A percentile compares a stretch with the other conserved stretches of the same genome.
Conservation (phyloP, 495 filamentous ascomycete species). For the Neurospora discreta region DNA sequence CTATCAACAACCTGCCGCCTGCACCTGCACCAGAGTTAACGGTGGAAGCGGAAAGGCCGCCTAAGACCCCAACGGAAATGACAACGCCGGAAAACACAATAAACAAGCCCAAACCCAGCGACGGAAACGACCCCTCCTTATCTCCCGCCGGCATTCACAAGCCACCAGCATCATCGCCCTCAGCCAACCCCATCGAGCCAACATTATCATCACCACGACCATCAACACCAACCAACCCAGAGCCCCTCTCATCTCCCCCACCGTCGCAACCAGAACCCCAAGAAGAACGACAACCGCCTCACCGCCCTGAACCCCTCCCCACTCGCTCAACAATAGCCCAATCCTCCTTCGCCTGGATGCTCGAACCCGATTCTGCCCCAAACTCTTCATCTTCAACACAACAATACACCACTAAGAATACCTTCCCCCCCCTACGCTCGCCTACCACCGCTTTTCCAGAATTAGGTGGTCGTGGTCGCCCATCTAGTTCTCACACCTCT, state of each 20-base stretch:
- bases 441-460: slow-evolving; percentile 5
- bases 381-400: neutral
- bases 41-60: neutral
- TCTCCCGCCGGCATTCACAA: neutral
- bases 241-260: neutral
- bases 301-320: slow-evolving; percentile 29
- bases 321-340: slow-evolving; percentile 64
- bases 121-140: neutral
- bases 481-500: neutral
- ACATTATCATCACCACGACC: neutral
- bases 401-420: neutral
- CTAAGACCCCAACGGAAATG: neutral
- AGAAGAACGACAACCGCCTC: slow-evolving; percentile 4
- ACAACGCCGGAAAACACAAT: slow-evolving; percentile 9
- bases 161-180: neutral
- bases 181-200: neutral
- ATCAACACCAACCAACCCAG: neutral
- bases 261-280: slow-evolving; percentile 1
- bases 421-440: slow-evolving; percentile 4
- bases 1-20: neutral
- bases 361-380: slow-evolving; percentile 36
- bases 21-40: neutral
- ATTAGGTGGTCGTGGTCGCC: neutral
- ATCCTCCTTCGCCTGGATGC: slow-evolving; percentile 92
- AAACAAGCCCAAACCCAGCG: slow-evolving; percentile 3